Base-by-base conservation (phyloP, 331 rosid species). In the Telfairia occidentalis region DNA sequence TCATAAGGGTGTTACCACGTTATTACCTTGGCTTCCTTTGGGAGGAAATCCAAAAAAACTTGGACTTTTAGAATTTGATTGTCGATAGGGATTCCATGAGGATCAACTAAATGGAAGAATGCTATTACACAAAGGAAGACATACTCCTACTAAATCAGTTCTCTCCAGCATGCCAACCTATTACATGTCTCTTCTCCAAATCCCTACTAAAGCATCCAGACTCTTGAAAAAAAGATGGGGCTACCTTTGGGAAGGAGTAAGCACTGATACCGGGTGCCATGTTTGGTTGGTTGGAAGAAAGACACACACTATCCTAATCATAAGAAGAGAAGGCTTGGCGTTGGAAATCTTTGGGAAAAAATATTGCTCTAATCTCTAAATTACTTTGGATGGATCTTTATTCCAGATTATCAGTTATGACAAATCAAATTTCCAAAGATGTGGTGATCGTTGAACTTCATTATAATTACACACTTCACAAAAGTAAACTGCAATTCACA, bases 401-500 rank as follows among this genome's bases (percentile, higher is more conserved):
- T 5, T 45, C 16, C 0, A 70, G 12, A 8, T 45, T 15, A 70
- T 70, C 24, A 42, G 55, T 24, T 24, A 24, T 13, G 53, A 69
- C 9, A 43, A n/a, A 24, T 69, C 3, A 45, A 70, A 45, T 45
- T 67, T 26, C 35, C 35, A 28, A 45, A 70, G 0, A 4, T 15
- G 26, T 15, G 57, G 75, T 26, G 37, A 45, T 70, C 35, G 2
- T 70, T 70, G 75, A 45, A 26, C 55, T 23, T 12, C 52, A 24
- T 43, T 43, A 12, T 1, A 28, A 71, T 53, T 18, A 71, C 23
- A 45, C 40, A 19, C 48, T 18, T 46, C 35, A 63, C 37, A 67
- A 38, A 23, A 26, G 30, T 37, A 12, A 9, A n/a, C 16, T 38
- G 7, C 6, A 38, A 65, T 38, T 72, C 84, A 87, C 67, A 29